Evolutionary conservation across 2,329 filamentous ascomycete species (phyloP), one percentile per base, ranked within the genome.

Genomic region (Fonsecaea nubica): DNA sequence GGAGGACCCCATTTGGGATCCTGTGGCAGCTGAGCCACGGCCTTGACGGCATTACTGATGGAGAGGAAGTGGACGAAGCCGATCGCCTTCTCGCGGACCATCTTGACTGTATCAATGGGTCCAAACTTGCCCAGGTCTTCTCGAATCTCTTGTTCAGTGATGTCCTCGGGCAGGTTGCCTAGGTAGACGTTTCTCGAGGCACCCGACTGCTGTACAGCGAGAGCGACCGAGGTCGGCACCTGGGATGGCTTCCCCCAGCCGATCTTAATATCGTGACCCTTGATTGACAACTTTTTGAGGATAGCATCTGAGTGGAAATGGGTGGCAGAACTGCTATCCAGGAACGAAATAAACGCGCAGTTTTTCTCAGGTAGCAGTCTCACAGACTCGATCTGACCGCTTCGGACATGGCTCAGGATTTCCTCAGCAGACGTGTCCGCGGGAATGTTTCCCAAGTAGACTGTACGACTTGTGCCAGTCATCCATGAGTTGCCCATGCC

Each of bases 261-360:
- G 75, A 99, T 93, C 85, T 99, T 99, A 84, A 99, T 97, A 78
- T 99, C 95, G 83, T 98, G 95, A 32, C 94, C 94, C 81, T 96
- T 93, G 83, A 99, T 96, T 75, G 93, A 93, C 77, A 99, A 88
- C 86, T 98, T 99, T 86, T 99, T 99, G 86, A 99, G 87, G 81
- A 99, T 99, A 73, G 95, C 95, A 85, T 99, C 95, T 21, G 95
- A 99, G 84, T 99, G 95, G 83, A 99, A 99, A 79, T 99, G 95
- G 25, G 94, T 98, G 64, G 95, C 95, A 35, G 95, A 97, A 82
- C 93, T 97, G 75, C 93, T 93, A 76, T 99, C 95, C 72, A 99
- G 85, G 84, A 99, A 99, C 7, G 95, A 99, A 77, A 99, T 98
- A 85, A 99, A 99, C 65, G 95, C 95, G 77, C 95, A 99, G 85